Percentiles rank a stretch among this genome's conserved stretches.
phyloP scores from a whole-genome alignment of 805 yeast genomes.

The Wickerhamiella dianesei region DNA sequence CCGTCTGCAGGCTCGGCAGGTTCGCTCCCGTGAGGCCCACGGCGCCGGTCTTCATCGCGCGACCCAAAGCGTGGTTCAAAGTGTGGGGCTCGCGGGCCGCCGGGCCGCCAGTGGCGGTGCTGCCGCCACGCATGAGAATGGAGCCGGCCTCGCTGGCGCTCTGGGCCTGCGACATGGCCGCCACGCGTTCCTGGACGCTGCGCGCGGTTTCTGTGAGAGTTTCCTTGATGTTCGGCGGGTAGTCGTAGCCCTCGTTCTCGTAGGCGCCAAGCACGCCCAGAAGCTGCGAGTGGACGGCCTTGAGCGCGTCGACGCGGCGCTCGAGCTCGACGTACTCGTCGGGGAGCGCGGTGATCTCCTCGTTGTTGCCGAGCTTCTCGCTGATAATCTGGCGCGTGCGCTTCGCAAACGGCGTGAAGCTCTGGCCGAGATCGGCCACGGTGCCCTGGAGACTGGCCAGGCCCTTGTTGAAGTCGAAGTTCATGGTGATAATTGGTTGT shows the following conservation, averaged over 20 bases:
- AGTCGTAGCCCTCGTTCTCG: slow-evolving; percentile 70
- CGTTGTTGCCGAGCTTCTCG: slow-evolving; percentile 66
- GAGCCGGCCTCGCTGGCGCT: slow-evolving; percentile 76
- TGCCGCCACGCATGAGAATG: slow-evolving; percentile 31
- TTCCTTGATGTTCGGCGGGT: slow-evolving; percentile 64
- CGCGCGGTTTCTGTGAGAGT: slow-evolving; percentile 62
- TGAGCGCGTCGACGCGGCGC: slow-evolving; percentile 56
- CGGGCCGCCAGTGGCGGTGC: slow-evolving; percentile 30
- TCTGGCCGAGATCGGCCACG: slow-evolving; percentile 26
- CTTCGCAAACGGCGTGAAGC: slow-evolving; percentile 61
- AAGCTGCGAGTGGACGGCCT: slow-evolving; percentile 48
- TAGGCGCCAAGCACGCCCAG: slow-evolving; percentile 43
- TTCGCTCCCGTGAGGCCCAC: slow-evolving; percentile 29
- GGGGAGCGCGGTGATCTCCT: slow-evolving; percentile 74
- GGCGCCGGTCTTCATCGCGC: slow-evolving; percentile 36
- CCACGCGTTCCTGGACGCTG: slow-evolving; percentile 48
- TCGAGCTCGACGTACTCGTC: slow-evolving; percentile 68
- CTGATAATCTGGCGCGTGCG: slow-evolving; percentile 69
- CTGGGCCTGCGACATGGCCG: slow-evolving; percentile 55
- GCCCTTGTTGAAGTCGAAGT: slow-evolving; percentile 28
- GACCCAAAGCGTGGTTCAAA: slow-evolving; percentile 63
- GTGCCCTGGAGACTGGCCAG: slow-evolving; percentile 24
- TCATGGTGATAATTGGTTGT: slow-evolving; percentile 4
- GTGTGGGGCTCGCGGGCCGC: slow-evolving; percentile 58
- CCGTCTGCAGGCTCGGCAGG: slow-evolving; percentile 42